Percentiles rank a stretch among this genome's conserved stretches.
These are phyloP conservation scores for Paspalum notatum DNA, from an alignment of 176 grass and related monocot genomes.

Conservation along the genomic window DNA sequence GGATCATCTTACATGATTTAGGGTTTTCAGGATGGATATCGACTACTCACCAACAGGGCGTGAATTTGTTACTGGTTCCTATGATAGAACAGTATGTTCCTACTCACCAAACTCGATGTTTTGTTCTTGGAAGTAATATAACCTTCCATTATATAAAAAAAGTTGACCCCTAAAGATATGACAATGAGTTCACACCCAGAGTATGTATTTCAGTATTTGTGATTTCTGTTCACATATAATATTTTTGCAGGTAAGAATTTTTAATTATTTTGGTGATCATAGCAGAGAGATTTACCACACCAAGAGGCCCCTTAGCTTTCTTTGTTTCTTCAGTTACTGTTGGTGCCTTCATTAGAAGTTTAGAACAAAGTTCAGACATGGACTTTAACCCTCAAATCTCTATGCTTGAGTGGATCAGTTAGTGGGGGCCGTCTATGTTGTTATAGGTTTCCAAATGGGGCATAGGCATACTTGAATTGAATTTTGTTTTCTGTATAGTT, in stretches of 20 bases:
- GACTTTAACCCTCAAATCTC: background rate
- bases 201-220: slow-evolving; percentile 32
- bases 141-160: too few species aligned
- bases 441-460: background rate
- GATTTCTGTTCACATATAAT: slow-evolving; percentile 26
- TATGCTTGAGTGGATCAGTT: slow-evolving; percentile 11
- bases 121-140: too few species aligned
- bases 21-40: slow-evolving; percentile 91
- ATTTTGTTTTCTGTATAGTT: slow-evolving; percentile 21
- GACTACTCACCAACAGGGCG: slow-evolving; percentile 95
- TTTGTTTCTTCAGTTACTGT: background rate
- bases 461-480: background rate
- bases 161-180: background rate
- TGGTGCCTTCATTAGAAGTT: background rate
- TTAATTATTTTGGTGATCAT: slow-evolving; percentile 79
- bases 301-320: slow-evolving; percentile 56
- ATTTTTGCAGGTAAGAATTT: slow-evolving; percentile 82
- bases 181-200: slow-evolving; percentile 20
- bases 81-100: slow-evolving; percentile 86
- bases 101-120: background rate
- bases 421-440: background rate
- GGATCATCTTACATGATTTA: slow-evolving; percentile 24
- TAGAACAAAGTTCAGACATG: background rate
- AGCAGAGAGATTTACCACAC: slow-evolving; percentile 99
- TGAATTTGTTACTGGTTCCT: slow-evolving; percentile 97